Evolutionary conservation across 139 green algal species (phyloP).

Genomic region (Ulvella scutata): DNA sequence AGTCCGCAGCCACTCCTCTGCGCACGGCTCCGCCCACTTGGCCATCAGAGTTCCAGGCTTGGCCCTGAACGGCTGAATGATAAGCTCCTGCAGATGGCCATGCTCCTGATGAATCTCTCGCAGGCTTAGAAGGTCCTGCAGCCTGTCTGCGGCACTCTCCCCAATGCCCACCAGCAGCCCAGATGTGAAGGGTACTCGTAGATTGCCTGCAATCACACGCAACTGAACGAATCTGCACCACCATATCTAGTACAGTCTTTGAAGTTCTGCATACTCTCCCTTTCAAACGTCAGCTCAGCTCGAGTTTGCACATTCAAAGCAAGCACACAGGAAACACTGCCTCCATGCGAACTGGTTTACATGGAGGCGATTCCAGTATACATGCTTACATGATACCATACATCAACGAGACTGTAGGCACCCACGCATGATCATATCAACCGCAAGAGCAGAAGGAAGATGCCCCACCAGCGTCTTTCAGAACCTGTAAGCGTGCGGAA

Average conservation of each 20-base stretch:
- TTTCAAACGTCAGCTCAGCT: too few species aligned
- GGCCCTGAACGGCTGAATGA: constrained; percentile 73
- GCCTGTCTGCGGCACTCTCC: constrained; percentile 43
- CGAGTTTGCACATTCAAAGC: too few species aligned
- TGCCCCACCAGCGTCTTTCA: constrained; percentile 45
- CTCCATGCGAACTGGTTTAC: too few species aligned
- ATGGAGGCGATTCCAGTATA: too few species aligned
- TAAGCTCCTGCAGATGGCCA: constrained; percentile 76
- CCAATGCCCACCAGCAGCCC: constrained; percentile 74
- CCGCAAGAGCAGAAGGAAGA: not conserved
- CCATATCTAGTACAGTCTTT: not conserved
- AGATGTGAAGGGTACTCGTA: constrained; percentile 57
- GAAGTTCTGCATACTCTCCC: too few species aligned
- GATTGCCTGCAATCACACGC: not conserved
- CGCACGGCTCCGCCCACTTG: constrained; percentile 19
- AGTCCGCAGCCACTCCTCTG: constrained; percentile 62
- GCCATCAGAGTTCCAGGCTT: constrained; percentile 64
- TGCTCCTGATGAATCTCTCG: constrained; percentile 23
- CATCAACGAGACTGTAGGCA: too few species aligned
- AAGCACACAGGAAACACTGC: too few species aligned
- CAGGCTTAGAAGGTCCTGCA: constrained; percentile 43
- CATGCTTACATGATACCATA: too few species aligned
- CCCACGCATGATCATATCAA: not conserved
- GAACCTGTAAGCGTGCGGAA: constrained; percentile 24
- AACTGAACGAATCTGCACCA: not conserved